phyloP scores from a whole-genome alignment of 1,284 basidiomycete genomes.

The Marasmius fiardii region DNA sequence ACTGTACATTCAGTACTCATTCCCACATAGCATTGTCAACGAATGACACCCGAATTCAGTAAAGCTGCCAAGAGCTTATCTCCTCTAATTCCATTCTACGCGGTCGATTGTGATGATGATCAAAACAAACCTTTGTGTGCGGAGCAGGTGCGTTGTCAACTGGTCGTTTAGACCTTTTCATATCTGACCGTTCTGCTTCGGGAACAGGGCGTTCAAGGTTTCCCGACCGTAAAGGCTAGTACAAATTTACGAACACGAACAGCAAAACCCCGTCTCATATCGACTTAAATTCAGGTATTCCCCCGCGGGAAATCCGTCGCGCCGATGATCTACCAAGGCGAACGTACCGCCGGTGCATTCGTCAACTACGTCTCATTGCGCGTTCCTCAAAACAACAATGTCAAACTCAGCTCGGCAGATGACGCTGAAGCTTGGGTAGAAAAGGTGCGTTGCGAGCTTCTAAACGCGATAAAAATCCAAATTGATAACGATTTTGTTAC shows the following conservation, averaged over 20 bases:
- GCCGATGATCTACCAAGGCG: constrained; percentile 66
- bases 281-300: constrained; percentile 50
- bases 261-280: constrained; percentile 4
- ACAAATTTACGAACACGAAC: background rate
- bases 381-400: constrained; percentile 54
- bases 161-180: constrained; percentile 18
- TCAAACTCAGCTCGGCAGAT: constrained; percentile 59
- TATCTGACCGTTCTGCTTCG: background rate
- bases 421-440: constrained; percentile 63
- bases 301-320: constrained; percentile 66
- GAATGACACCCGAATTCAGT: constrained; percentile 81
- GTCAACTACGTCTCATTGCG: constrained; percentile 76
- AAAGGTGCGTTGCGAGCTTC: constrained; percentile 38
- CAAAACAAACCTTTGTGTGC: constrained; percentile 81
- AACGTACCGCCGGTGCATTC: constrained; percentile 72
- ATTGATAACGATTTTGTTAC: background rate
- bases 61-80: constrained; percentile 78
- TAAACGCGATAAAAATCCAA: background rate
- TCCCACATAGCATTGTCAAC: constrained; percentile 74
- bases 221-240: constrained; percentile 84
- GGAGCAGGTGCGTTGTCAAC: constrained; percentile 52
- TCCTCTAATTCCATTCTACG: constrained; percentile 85
- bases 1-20: background rate
- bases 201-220: constrained; percentile 79
- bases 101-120: constrained; percentile 88